A percentile compares a stretch with the other conserved stretches of the same genome.
Conservation (phyloP, 2,329 filamentous ascomycete species). For the Fusarium pininemorale region DNA sequence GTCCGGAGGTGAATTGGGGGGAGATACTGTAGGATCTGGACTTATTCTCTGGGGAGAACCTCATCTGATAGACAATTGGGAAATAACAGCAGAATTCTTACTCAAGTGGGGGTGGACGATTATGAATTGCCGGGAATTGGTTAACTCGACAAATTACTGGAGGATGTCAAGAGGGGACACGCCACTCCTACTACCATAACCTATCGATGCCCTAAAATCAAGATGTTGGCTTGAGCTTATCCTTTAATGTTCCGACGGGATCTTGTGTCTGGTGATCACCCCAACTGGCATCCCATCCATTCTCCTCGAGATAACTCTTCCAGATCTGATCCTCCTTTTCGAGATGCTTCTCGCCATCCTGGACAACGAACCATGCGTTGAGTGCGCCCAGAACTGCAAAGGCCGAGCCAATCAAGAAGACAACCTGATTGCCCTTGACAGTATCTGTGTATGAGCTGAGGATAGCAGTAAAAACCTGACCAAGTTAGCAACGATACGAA, state of each 20-base stretch:
- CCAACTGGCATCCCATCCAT: constrained; percentile 1
- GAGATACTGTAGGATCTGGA: background rate
- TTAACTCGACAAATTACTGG: background rate
- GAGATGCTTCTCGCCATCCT: background rate
- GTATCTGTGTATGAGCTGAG: background rate
- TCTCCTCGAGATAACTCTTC: background rate
- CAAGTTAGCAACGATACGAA: background rate
- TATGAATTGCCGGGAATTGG: background rate
- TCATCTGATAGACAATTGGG: background rate
- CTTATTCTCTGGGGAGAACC: background rate
- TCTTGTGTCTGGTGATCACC: background rate
- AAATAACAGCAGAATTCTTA: background rate
- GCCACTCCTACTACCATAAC: background rate
- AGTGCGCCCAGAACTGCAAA: background rate
- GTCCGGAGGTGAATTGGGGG: too few species aligned
- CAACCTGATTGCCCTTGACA: background rate
- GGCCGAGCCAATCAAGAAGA: background rate
- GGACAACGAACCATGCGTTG: constrained; percentile 2
- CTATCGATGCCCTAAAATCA: background rate
- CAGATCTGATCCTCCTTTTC: constrained; percentile 9
- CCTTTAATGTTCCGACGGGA: background rate
- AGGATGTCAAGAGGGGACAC: background rate
- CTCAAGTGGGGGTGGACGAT: background rate
- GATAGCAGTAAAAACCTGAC: background rate
- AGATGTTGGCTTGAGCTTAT: background rate